phyloP scores from a whole-genome alignment of 225 moss, liverwort and hornwort species.

The Neckera pumila region DNA sequence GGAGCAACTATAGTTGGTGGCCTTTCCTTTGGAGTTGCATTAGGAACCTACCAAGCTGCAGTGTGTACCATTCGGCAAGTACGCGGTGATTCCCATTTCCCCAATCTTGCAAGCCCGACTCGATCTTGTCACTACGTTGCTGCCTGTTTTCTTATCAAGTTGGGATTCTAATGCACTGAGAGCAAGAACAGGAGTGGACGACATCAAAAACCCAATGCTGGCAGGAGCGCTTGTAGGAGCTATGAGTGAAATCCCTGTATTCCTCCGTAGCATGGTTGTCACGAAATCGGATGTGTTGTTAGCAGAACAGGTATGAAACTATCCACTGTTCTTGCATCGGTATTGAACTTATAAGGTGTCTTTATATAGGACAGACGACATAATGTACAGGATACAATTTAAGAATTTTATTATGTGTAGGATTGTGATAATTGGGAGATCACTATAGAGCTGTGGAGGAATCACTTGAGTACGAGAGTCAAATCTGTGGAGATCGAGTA shows the following conservation, averaged over 20 bases:
- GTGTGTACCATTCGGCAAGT: slow-evolving; percentile 25
- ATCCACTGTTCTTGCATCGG: not conserved
- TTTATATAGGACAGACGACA: not conserved
- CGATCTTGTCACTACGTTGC: not conserved
- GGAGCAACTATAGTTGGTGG: slow-evolving; percentile 34
- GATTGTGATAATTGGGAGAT: not conserved
- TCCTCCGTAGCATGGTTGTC: slow-evolving; percentile 27
- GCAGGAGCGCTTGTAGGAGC: slow-evolving; percentile 40
- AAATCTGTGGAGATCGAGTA: not conserved
- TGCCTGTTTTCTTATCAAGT: not conserved
- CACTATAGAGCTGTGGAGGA: not conserved
- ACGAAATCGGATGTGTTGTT: slow-evolving; percentile 25
- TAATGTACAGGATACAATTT: not conserved
- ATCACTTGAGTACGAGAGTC: not conserved
- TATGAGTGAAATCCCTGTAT: slow-evolving; percentile 33
- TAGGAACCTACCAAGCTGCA: slow-evolving; percentile 38
- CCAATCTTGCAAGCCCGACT: not conserved
- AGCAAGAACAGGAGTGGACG: slow-evolving; percentile 24
- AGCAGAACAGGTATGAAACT: slow-evolving; percentile 19
- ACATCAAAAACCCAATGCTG: slow-evolving; percentile 32
- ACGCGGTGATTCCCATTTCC: slow-evolving; percentile 22
- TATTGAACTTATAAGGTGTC: not conserved
- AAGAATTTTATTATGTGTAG: not conserved
- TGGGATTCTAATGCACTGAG: not conserved
- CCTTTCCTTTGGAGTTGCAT: slow-evolving; percentile 25